Percentiles rank a stretch among this genome's conserved stretches.
phyloP scores from a whole-genome alignment of 208 protist genomes.

The Leishmania braziliensis region DNA sequence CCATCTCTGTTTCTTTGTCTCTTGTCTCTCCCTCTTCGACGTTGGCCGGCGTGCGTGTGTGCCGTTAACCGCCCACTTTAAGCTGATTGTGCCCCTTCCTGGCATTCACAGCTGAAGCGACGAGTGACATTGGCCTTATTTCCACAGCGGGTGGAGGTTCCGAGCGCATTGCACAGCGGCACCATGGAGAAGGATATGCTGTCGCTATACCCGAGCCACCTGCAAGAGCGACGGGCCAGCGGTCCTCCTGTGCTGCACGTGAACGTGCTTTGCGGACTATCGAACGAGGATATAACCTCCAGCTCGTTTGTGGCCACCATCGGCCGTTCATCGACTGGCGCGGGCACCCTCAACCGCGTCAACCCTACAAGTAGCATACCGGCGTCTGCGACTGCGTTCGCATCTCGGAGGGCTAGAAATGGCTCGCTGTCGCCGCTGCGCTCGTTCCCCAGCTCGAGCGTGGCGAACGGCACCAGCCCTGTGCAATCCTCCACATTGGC shows the following conservation, averaged over 20 bases:
- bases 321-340: not conserved
- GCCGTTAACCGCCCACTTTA: not conserved
- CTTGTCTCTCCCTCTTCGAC: not conserved
- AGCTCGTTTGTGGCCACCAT: not conserved
- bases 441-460: not conserved
- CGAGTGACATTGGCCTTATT: not conserved
- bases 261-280: conserved; percentile 13
- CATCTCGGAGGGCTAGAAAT: not conserved
- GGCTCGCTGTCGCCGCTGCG: not conserved
- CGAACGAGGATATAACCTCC: not conserved
- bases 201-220: not conserved
- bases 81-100: not conserved
- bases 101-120: not conserved
- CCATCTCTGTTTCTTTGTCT: not conserved
- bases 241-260: conserved; percentile 17
- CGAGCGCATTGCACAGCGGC: not conserved
- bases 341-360: not conserved
- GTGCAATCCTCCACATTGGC: conserved; percentile 28
- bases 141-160: not conserved
- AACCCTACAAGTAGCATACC: not conserved
- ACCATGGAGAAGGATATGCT: conserved; percentile 8
- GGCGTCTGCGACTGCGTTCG: not conserved
- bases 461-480: not conserved
- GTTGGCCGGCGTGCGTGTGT: not conserved
- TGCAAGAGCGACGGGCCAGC: not conserved